Conservation (phyloP, 2,329 filamentous ascomycete species). For the Alternaria sp. region DNA sequence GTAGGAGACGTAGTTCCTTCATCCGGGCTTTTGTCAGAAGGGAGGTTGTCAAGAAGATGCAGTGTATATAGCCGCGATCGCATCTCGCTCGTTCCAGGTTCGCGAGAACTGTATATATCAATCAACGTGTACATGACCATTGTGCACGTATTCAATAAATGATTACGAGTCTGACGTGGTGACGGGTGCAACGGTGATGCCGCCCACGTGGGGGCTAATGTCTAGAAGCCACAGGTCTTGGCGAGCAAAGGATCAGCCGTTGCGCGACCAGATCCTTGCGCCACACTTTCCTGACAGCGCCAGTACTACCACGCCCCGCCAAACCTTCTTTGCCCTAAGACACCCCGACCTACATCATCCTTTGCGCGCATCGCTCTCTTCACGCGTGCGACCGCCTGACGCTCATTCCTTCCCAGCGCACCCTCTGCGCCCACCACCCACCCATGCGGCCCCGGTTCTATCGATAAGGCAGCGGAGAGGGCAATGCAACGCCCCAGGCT, state of each 20-base stretch:
- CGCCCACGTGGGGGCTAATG: not conserved
- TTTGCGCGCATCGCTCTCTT: conserved; percentile 1
- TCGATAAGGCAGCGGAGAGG: conserved; percentile 34
- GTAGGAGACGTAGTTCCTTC: not conserved
- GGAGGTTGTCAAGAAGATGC: not conserved
- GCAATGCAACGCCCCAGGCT: conserved; percentile 59
- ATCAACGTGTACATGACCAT: not conserved
- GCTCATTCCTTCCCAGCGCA: conserved; percentile 16
- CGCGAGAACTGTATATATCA: not conserved
- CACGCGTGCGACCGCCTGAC: not conserved
- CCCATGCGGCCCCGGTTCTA: conserved; percentile 25
- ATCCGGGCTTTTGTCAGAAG: not conserved
- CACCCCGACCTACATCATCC: not conserved
- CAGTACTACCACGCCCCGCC: conserved; percentile 1
- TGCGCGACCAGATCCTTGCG: not conserved
- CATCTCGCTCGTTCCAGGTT: not conserved
- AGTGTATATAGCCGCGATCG: not conserved
- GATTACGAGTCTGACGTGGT: not conserved
- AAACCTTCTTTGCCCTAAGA: not conserved
- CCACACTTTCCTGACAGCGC: not conserved
- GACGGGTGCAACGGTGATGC: not conserved
- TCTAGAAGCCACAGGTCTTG: not conserved
- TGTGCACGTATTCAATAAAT: not conserved
- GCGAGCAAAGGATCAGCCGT: not conserved
- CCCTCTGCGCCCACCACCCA: conserved; percentile 19